Evolutionary conservation across 208 protist genomes (phyloP).

Genomic region (Angomonas desouzai): DNA sequence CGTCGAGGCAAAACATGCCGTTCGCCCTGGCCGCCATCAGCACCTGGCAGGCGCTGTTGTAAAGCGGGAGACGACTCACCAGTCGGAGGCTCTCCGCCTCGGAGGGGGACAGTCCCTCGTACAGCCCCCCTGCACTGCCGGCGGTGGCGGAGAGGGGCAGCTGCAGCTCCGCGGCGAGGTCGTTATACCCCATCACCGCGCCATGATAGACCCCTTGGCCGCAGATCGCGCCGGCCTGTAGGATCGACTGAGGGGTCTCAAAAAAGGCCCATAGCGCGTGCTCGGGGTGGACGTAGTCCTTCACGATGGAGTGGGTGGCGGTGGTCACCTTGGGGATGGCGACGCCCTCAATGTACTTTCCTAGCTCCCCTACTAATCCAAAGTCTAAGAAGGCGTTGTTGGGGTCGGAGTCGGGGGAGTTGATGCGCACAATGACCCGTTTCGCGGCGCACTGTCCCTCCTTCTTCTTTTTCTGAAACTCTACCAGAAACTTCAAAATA

Average conservation of each 20-base stretch:
- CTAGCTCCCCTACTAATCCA: conserved; percentile 65
- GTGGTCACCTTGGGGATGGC: conserved; percentile 61
- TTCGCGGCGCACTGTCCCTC: background rate
- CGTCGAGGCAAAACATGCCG: conserved; percentile 71
- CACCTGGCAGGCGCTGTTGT: conserved; percentile 52
- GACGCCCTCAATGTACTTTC: conserved; percentile 64
- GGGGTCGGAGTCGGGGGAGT: conserved; percentile 67
- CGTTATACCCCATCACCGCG: conserved; percentile 70
- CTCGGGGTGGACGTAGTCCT: conserved; percentile 65
- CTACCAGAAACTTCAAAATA: conserved; percentile 34
- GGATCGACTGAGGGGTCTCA: conserved; percentile 62
- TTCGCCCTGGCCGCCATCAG: conserved; percentile 56
- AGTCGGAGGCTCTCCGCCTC: conserved; percentile 21
- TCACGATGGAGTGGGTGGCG: conserved; percentile 41
- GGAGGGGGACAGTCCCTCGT: background rate
- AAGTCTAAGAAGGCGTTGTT: conserved; percentile 78
- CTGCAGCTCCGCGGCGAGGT: conserved; percentile 48
- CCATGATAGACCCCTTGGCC: conserved; percentile 49
- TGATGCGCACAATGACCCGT: conserved; percentile 72
- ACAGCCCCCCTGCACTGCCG: background rate
- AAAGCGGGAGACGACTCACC: conserved; percentile 34
- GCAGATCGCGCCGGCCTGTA: conserved; percentile 68
- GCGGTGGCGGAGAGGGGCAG: conserved; percentile 19
- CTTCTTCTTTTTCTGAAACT: conserved; percentile 11
- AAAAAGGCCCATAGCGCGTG: conserved; percentile 85